These are phyloP conservation scores for Flaveria trinervia DNA, from an alignment of 129 eudicot genomes.

Conservation along the genomic window DNA sequence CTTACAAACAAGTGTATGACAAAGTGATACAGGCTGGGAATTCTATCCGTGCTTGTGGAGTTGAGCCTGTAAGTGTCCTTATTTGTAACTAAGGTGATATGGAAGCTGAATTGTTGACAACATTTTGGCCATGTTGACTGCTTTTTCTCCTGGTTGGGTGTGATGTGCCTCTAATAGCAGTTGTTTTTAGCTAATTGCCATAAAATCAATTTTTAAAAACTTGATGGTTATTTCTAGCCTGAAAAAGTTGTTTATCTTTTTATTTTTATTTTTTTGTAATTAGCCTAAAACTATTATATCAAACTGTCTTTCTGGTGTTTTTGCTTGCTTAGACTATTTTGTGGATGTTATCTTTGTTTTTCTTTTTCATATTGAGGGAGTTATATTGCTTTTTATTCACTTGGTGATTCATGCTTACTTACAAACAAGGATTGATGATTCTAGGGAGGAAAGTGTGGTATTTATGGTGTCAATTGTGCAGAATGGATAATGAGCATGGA, in stretches of 20 bases:
- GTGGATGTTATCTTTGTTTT: background rate
- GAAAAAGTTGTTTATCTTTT: too few species aligned
- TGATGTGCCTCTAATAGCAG: background rate
- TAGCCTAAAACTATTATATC: background rate
- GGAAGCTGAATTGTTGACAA: background rate
- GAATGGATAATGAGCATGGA: constrained; percentile 98
- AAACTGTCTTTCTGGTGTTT: background rate
- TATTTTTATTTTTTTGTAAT: too few species aligned
- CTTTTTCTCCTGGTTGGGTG: too few species aligned
- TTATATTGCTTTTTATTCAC: background rate
- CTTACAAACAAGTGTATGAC: constrained; percentile 81
- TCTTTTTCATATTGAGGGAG: background rate
- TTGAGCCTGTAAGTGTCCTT: constrained; percentile 55
- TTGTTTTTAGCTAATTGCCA: background rate
- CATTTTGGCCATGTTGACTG: background rate
- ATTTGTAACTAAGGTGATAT: background rate
- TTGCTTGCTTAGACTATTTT: background rate
- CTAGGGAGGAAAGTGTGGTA: constrained; percentile 90
- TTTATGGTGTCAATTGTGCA: constrained; percentile 80
- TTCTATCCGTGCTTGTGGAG: constrained; percentile 78
- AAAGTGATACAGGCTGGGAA: constrained; percentile 65
- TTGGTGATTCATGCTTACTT: constrained; percentile 18
- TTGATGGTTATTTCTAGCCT: too few species aligned
- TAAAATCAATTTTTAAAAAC: too few species aligned
- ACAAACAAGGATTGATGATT: constrained; percentile 29